Evolutionary conservation across 2,329 filamentous ascomycete genomes (phyloP).

Genomic region (Annulohypoxylon truncatum): DNA sequence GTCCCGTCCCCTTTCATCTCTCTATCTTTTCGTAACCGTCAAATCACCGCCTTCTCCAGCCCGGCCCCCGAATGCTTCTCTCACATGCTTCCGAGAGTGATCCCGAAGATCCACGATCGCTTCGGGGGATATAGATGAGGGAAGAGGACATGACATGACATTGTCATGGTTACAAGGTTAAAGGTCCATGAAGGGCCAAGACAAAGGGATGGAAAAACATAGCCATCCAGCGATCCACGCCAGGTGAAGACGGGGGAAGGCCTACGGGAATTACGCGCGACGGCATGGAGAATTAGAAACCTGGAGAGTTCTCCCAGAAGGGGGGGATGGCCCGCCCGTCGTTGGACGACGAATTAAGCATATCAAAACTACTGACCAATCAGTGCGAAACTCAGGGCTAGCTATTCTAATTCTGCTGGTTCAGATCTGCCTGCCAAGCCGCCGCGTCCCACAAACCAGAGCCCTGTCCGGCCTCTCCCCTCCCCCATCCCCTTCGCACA

Average conservation of each 20-base stretch:
- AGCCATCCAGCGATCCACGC: conserved; percentile 18
- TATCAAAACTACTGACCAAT: conserved; percentile 32
- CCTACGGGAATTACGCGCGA: conserved; percentile 23
- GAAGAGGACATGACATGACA: neutral
- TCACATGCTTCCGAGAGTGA: conserved; percentile 39
- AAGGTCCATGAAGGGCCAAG: neutral
- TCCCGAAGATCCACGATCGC: conserved; percentile 29
- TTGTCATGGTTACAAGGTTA: conserved; percentile 3
- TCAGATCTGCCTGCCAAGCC: conserved; percentile 38
- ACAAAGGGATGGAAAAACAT: neutral
- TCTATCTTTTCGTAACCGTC: conserved; percentile 27
- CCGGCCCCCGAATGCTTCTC: conserved; percentile 25
- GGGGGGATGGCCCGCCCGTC: conserved; percentile 21
- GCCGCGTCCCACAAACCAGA: conserved; percentile 33
- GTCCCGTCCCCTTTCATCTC: conserved; percentile 36
- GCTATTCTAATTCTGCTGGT: conserved; percentile 28
- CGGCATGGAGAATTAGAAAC: conserved; percentile 24
- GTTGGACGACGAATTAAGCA: conserved; percentile 30
- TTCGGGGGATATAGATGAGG: neutral
- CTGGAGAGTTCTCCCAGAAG: conserved; percentile 5
- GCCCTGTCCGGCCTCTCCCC: conserved; percentile 25
- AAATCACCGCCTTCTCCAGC: conserved; percentile 29
- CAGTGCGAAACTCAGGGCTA: conserved; percentile 22
- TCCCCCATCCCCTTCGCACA: conserved; percentile 22
- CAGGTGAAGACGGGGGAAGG: conserved; percentile 25